These are phyloP conservation scores for Phytophthora constricta DNA, from an alignment of 352 stramenopile species.

Conservation along the genomic window DNA sequence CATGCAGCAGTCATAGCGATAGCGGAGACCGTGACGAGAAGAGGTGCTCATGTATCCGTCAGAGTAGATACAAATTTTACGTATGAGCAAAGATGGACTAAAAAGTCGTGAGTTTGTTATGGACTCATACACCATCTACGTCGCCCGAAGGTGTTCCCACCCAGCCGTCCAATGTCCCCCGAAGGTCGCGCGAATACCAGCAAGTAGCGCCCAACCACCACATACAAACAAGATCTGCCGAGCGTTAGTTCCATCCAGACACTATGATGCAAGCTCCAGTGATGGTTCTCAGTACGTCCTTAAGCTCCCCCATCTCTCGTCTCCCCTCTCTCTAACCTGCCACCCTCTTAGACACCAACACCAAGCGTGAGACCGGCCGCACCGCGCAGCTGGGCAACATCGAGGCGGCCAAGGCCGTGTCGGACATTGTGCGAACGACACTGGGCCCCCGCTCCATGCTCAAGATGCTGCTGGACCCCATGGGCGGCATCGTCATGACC, in stretches of 20 bases:
- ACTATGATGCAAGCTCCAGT: slow-evolving; percentile 92
- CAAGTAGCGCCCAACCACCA: no score
- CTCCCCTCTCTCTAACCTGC: background rate
- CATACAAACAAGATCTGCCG: background rate
- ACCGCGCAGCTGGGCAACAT: slow-evolving; percentile 99
- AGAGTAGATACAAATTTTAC: no score
- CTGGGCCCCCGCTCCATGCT: slow-evolving; percentile 98
- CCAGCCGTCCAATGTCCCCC: background rate
- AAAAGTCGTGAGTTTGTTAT: background rate
- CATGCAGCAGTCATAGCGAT: slow-evolving; percentile 5
- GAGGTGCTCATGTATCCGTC: background rate
- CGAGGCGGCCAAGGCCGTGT: slow-evolving; percentile 95
- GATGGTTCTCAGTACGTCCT: slow-evolving; percentile 95
- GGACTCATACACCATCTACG: background rate
- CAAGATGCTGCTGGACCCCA: slow-evolving; percentile 99
- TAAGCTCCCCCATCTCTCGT: background rate
- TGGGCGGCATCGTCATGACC: slow-evolving; percentile 99
- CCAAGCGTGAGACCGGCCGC: slow-evolving; percentile 97
- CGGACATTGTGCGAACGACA: slow-evolving; percentile 99
- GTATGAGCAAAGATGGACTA: no score
- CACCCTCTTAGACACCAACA: slow-evolving; percentile 92
- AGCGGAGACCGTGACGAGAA: background rate
- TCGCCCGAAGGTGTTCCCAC: background rate
- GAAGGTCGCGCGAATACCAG: background rate
- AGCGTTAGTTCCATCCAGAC: background rate